phyloP scores from a whole-genome alignment of 2,329 filamentous ascomycete species.

The Proliferodiscus dingleyae region DNA sequence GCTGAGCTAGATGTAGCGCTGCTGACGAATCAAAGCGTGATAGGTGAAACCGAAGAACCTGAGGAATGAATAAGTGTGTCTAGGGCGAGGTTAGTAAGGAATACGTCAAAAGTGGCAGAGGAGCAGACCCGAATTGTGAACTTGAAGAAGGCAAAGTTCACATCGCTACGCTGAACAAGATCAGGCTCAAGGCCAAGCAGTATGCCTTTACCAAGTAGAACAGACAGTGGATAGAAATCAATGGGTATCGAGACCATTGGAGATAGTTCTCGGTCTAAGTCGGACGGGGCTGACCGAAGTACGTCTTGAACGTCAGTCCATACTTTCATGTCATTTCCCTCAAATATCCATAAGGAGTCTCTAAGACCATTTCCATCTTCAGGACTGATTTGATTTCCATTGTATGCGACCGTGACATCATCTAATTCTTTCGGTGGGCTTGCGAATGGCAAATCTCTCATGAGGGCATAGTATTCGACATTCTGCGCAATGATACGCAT shows the following conservation, averaged over 20 bases:
- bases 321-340: slow-evolving; percentile 76
- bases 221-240: slow-evolving; percentile 94
- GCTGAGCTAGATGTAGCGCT: slow-evolving; percentile 74
- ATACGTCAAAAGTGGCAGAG: neutral
- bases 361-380: slow-evolving; percentile 44
- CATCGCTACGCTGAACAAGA: slow-evolving; percentile 85
- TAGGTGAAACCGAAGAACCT: slow-evolving; percentile 76
- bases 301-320: slow-evolving; percentile 90
- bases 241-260: slow-evolving; percentile 71
- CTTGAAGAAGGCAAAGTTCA: slow-evolving; percentile 84
- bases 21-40: slow-evolving; percentile 70
- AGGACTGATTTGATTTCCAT: slow-evolving; percentile 14
- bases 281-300: slow-evolving; percentile 62
- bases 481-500: slow-evolving; percentile 97
- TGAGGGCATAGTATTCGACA: slow-evolving; percentile 90
- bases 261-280: slow-evolving; percentile 65
- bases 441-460: slow-evolving; percentile 69
- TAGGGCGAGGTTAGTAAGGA: slow-evolving; percentile 34
- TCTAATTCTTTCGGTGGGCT: slow-evolving; percentile 14
- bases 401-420: slow-evolving; percentile 3
- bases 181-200: slow-evolving; percentile 88
- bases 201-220: slow-evolving; percentile 83
- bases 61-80: slow-evolving; percentile 91
- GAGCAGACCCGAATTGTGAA: slow-evolving; percentile 75
- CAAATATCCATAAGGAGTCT: slow-evolving; percentile 93